Evolutionary conservation across 2,329 filamentous ascomycete genomes (phyloP).

Genomic region (Erysiphe pulchra): DNA sequence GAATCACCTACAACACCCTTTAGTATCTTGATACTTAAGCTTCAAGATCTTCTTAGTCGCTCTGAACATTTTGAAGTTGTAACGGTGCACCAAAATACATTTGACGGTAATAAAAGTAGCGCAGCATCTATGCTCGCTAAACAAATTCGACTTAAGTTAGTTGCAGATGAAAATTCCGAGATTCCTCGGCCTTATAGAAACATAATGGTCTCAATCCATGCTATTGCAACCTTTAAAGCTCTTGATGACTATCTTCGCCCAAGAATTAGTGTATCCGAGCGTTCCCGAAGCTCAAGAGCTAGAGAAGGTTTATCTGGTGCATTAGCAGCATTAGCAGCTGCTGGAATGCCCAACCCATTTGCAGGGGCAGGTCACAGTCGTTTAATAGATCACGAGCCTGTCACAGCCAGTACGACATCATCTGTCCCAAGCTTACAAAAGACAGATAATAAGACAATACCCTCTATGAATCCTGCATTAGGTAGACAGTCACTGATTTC

Average conservation of each 20-base stretch:
- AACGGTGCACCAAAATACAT: conserved; percentile 78
- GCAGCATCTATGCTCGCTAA: conserved; percentile 92
- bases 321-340: conserved; percentile 53
- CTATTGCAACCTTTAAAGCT: conserved; percentile 92
- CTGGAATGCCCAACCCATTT: conserved; percentile 28
- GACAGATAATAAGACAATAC: conserved; percentile 20
- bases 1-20: conserved; percentile 62
- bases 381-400: conserved; percentile 10
- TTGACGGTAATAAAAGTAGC: conserved; percentile 73
- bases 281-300: conserved; percentile 33
- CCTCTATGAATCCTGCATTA: conserved; percentile 19
- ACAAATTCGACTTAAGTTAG: conserved; percentile 68
- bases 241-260: conserved; percentile 88
- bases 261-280: conserved; percentile 58
- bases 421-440: conserved; percentile 13
- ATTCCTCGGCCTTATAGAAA: conserved; percentile 73
- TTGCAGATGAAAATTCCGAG: conserved; percentile 73
- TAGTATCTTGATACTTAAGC: conserved; percentile 72
- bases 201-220: conserved; percentile 96
- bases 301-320: conserved; percentile 38
- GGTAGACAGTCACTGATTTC: conserved; percentile 16
- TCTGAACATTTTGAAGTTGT: conserved; percentile 96
- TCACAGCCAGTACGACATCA: conserved; percentile 14
- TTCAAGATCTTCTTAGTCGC: conserved; percentile 85
- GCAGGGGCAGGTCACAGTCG: conserved; percentile 11